These are phyloP conservation scores for Tilletia indica DNA, from an alignment of 1,284 basidiomycete species.

Conservation along the genomic window DNA sequence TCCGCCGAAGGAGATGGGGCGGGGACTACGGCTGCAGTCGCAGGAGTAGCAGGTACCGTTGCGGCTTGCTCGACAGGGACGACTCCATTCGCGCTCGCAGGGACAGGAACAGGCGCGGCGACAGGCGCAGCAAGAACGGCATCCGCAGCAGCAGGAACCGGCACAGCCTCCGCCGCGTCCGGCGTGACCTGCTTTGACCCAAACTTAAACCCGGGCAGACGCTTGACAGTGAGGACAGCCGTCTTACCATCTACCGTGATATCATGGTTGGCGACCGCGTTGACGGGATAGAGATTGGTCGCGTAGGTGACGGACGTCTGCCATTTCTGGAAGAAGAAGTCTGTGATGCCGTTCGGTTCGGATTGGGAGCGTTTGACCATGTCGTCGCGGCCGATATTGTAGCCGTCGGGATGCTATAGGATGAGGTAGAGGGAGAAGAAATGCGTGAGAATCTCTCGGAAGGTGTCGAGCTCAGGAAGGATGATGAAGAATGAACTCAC, in stretches of 20 bases:
- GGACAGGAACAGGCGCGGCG: background rate
- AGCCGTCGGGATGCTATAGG: background rate
- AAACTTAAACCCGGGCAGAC: background rate
- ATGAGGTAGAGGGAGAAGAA: no score
- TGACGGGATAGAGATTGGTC: background rate
- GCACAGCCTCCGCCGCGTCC: background rate
- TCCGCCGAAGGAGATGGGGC: no score
- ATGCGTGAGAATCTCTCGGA: no score
- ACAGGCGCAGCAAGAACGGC: background rate
- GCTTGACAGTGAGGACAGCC: background rate
- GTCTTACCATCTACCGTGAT: background rate
- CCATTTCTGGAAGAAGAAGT: constrained; percentile 13
- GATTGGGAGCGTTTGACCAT: constrained; percentile 6
- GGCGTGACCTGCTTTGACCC: background rate
- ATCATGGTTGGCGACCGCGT: background rate
- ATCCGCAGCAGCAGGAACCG: background rate
- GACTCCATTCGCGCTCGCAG: background rate
- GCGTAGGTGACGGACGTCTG: background rate
- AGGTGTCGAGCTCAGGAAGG: no score
- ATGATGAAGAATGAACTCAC: no score
- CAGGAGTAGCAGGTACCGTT: no score
- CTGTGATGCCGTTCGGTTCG: background rate
- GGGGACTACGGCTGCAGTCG: no score
- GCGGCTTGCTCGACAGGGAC: no score
- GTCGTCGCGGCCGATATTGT: background rate